These are phyloP conservation scores for Plantago lanceolata DNA, from an alignment of 305 asterid species.

Conservation along the genomic window DNA sequence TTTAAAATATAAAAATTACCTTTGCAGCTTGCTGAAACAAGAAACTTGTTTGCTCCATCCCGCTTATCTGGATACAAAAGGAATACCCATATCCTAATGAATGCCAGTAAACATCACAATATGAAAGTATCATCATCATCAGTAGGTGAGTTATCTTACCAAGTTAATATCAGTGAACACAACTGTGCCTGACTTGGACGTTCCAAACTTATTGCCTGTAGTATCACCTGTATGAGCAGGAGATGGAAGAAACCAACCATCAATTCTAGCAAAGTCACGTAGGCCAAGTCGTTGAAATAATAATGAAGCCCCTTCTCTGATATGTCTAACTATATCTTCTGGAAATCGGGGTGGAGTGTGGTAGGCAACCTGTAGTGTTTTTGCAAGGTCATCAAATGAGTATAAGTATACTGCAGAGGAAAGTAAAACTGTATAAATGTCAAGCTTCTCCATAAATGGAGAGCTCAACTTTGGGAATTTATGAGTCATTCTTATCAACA, in stretches of 20 bases:
- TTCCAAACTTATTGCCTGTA: conserved; percentile 56
- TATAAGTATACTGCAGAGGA: background rate
- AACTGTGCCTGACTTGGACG: conserved; percentile 56
- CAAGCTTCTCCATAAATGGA: background rate
- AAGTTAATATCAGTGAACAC: conserved; percentile 82
- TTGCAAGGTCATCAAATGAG: conserved; percentile 13
- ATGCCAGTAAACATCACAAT: conserved; percentile 22
- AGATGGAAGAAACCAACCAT: conserved; percentile 89
- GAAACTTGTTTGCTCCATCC: conserved; percentile 97
- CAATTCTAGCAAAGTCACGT: conserved; percentile 88
- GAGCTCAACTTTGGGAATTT: too few relatives aligned
- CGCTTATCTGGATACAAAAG: conserved; percentile 60
- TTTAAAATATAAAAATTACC: conserved; percentile 35
- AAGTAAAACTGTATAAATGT: background rate
- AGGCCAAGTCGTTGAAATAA: conserved; percentile 73
- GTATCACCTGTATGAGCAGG: conserved; percentile 46
- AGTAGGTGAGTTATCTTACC: conserved; percentile 44
- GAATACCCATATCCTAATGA: conserved; percentile 11
- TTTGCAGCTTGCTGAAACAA: conserved; percentile 91
- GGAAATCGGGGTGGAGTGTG: conserved; percentile 91
- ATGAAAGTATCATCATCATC: conserved; percentile 18
- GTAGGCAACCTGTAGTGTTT: conserved; percentile 61
- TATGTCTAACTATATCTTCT: conserved; percentile 49
- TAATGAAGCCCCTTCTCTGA: conserved; percentile 79
- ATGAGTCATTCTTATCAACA: too few relatives aligned